These are phyloP conservation scores for Trichosporon coremiiforme DNA, from an alignment of 1,284 basidiomycete species.

Conservation along the genomic window DNA sequence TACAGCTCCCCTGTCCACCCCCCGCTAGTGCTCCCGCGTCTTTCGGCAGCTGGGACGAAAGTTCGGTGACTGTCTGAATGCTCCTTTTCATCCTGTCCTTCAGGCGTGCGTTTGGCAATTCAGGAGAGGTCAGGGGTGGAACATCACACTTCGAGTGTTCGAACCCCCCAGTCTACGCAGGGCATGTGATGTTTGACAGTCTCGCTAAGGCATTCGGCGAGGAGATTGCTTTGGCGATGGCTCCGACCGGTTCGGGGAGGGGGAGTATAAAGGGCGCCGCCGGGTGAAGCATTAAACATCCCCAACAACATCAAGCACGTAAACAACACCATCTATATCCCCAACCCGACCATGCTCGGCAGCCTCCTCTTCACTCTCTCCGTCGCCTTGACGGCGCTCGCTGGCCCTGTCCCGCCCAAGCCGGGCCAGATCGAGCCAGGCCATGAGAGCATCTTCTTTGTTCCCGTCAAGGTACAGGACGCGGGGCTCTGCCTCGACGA, in stretches of 20 bases:
- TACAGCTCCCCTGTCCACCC: background rate
- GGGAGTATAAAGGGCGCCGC: background rate
- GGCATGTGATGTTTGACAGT: background rate
- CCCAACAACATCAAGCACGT: background rate
- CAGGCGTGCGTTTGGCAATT: background rate
- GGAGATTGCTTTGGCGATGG: background rate
- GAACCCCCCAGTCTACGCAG: background rate
- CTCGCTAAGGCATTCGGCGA: background rate
- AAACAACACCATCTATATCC: background rate
- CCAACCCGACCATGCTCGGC: background rate
- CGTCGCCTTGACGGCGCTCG: background rate
- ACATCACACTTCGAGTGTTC: constrained; percentile 1
- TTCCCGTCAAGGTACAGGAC: constrained; percentile 14
- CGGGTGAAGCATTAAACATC: background rate
- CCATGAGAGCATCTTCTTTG: constrained; percentile 13
- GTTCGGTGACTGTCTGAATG: background rate
- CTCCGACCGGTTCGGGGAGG: background rate
- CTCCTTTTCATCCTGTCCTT: background rate
- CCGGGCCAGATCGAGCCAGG: background rate
- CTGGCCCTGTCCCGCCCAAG: constrained; percentile 1
- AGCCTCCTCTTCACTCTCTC: background rate
- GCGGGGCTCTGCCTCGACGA: constrained; percentile 2
- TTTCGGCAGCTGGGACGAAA: background rate
- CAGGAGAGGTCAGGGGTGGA: background rate
- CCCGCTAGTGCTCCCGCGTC: background rate